Base-by-base conservation (phyloP, 2,329 filamentous ascomycete genomes). In the Aspergillus texensis region DNA sequence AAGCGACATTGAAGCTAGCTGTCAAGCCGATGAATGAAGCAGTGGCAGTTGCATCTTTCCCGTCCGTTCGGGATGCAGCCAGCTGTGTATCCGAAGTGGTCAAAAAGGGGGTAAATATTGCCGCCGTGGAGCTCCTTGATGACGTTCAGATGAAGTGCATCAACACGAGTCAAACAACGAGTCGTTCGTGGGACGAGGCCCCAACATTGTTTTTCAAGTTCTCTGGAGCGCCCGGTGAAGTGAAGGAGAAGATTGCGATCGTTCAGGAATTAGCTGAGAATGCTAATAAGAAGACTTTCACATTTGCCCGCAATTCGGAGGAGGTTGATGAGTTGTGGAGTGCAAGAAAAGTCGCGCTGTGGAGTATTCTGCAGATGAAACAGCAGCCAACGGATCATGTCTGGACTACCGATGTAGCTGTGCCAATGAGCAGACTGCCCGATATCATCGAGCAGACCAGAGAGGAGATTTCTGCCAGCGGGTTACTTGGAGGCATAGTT, bases 121-220 rank as follows among this genome's bases (percentile, higher is more conserved):
- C 94, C 1, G 94, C 93, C 21, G 88, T 97, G 52, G 94, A 97
- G 80, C 90, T 97, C 62, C 83, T 97, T 30, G 94, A 97, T 79
- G 93, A 96, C 74, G 90, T 93, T 61, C 93, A 96, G 81, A 97
- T 97, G 88, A 80, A 82, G 65, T 89, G 85, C 75, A 89, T 90
- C 77, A 90, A 90, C 67, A 77, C 77, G 46, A 81, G 80, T 63
- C 73, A 80, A 43, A 74, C 76, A 6, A 83, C 81, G 2, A 77
- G 75, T 50, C 74, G 82, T 30, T 81, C 80, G 43, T 93, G 91
- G 91, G 85, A 86, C 62, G 90, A 92, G 72, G 79, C 80, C 0
- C 89, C 91, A 0, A 93, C 91, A 0, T 80, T 93, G 2, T 93
- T 93, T 71, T 87, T 93, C 80, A 92, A 92, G 75, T 92, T 92